Percentiles rank a stretch among this genome's conserved stretches.
phyloP scores from a whole-genome alignment of 345 rosid genomes.

The Eucalyptus curtisii region DNA sequence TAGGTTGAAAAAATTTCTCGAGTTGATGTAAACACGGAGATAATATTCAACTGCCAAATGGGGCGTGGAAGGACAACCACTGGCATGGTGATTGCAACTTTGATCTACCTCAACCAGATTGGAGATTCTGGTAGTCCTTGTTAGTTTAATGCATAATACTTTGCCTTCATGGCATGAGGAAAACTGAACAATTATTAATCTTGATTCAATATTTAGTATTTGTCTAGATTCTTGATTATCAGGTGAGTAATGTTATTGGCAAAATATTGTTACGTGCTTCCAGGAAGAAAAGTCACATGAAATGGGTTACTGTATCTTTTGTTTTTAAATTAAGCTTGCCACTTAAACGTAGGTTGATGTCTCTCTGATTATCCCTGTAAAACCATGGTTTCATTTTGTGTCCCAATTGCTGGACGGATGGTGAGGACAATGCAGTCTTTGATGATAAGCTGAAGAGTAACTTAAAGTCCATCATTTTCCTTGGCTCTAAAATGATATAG shows the following conservation, averaged over 20 bases:
- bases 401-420: neutral
- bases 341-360: neutral
- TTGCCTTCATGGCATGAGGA: neutral
- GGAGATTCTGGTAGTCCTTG: slow-evolving; percentile 71
- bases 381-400: neutral
- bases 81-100: slow-evolving; percentile 97
- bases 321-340: neutral
- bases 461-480: neutral
- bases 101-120: slow-evolving; percentile 77
- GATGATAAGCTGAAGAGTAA: neutral
- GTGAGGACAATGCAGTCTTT: neutral
- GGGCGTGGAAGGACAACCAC: slow-evolving; percentile 99
- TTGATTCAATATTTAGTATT: neutral
- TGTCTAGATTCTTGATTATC: neutral
- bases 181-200: neutral
- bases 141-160: neutral
- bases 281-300: neutral
- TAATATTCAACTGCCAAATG: slow-evolving; percentile 96
- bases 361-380: neutral
- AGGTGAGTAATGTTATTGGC: neutral
- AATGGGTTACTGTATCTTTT: neutral
- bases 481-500: neutral
- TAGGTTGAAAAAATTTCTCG: slow-evolving; percentile 84
- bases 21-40: slow-evolving; percentile 58
- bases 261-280: neutral